A percentile compares a stretch with the other conserved stretches of the same genome.
Conservation (phyloP, 192 early-diverging fungal species). For the Chytriomyces sp. region DNA sequence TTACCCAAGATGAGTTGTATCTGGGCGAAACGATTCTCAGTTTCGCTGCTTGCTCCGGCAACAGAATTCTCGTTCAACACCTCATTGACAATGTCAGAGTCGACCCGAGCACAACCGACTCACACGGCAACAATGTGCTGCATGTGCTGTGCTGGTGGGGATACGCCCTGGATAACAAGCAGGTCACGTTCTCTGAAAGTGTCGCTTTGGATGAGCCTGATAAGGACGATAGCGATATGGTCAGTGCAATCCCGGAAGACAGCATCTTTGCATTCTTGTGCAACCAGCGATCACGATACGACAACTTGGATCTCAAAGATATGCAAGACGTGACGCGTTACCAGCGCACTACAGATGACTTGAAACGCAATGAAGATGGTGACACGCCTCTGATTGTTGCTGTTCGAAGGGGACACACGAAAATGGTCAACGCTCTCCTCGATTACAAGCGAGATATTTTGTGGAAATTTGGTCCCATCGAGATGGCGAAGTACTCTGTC, state of each 20-base stretch:
- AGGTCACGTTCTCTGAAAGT: not conserved
- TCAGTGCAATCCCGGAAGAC: not conserved
- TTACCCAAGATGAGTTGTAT: slow-evolving; percentile 18
- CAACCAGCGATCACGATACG: not conserved
- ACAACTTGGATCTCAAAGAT: not conserved
- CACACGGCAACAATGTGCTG: slow-evolving; percentile 24
- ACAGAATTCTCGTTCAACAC: slow-evolving; percentile 25
- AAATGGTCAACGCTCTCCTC: slow-evolving; percentile 14
- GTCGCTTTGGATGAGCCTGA: not conserved
- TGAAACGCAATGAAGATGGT: not conserved
- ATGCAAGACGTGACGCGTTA: not conserved
- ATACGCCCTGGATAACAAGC: not conserved
- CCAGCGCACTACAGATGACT: not conserved
- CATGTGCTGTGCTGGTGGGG: slow-evolving; percentile 31
- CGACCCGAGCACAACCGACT: slow-evolving; percentile 20
- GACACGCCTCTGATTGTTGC: slow-evolving; percentile 29
- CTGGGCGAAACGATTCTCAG: slow-evolving; percentile 30
- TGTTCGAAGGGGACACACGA: slow-evolving; percentile 4
- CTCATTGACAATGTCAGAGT: slow-evolving; percentile 6
- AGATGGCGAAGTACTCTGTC: slow-evolving; percentile 6
- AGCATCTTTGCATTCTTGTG: slow-evolving; percentile 10
- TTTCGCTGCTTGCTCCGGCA: slow-evolving; percentile 28
- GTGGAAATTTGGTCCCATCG: slow-evolving; percentile 29
- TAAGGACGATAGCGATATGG: not conserved
- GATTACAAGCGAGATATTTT: slow-evolving; percentile 10